phyloP scores from a whole-genome alignment of 202 grass and related monocot species.

The Dendrocalamus latiflorus region DNA sequence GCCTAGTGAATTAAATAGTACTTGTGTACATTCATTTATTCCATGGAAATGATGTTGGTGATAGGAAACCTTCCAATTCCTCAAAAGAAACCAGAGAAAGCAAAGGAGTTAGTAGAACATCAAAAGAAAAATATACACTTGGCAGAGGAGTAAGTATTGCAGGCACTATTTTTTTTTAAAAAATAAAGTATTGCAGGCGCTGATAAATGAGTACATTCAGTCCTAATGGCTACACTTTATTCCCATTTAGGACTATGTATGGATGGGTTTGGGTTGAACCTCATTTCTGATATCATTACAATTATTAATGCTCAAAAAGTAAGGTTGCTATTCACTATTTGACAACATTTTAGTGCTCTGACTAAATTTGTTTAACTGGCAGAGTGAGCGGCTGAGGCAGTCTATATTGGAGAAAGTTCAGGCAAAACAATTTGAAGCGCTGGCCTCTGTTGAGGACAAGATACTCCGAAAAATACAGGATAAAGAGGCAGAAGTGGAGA shows the following conservation, averaged over 20 bases:
- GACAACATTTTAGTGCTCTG: constrained; percentile 8
- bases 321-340: neutral
- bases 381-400: too few relatives aligned
- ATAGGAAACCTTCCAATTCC: neutral
- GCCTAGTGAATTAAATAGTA: neutral
- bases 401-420: constrained; percentile 98
- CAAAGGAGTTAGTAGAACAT: neutral
- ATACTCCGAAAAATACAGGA: constrained; percentile 77
- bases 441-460: constrained; percentile 85
- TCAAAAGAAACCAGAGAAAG: neutral
- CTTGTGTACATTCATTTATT: neutral
- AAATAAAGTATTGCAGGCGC: constrained; percentile 2
- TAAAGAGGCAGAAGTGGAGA: constrained; percentile 81
- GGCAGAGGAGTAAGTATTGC: neutral
- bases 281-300: neutral
- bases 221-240: neutral
- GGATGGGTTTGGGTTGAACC: neutral
- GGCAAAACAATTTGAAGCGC: constrained; percentile 75
- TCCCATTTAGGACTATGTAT: neutral
- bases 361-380: constrained; percentile 25
- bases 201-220: neutral
- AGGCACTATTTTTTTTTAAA: too few relatives aligned
- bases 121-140: neutral
- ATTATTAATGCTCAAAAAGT: neutral
- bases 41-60: neutral